phyloP scores from a whole-genome alignment of 2,329 filamentous ascomycete species.

The Chaetothyriales sp. region DNA sequence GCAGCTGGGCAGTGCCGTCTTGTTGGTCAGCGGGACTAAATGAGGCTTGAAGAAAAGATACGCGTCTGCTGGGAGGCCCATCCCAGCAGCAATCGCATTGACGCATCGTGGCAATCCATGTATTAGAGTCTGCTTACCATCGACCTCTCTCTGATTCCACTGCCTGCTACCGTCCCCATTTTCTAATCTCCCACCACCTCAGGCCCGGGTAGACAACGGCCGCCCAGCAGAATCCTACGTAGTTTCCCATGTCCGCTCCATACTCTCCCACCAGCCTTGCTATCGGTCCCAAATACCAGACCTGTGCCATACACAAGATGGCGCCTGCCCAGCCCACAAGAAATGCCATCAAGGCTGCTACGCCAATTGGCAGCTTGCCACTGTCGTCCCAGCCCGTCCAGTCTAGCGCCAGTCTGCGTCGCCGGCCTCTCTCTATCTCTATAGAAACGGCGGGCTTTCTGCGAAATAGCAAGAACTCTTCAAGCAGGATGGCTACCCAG shows the following conservation, averaged over 20 bases:
- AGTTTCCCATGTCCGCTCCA: conserved; percentile 48
- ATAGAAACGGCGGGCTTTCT: conserved; percentile 21
- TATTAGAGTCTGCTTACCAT: background rate
- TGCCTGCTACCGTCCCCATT: conserved; percentile 8
- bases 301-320: conserved; percentile 55
- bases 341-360: conserved; percentile 49
- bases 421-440: background rate
- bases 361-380: conserved; percentile 46
- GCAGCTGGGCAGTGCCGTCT: conserved; percentile 73
- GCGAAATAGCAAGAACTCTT: conserved; percentile 51
- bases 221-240: conserved; percentile 48
- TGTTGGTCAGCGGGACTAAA: conserved; percentile 55
- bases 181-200: conserved; percentile 38
- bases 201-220: conserved; percentile 43
- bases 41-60: background rate
- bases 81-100: no score
- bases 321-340: conserved; percentile 52
- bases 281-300: conserved; percentile 54
- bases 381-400: conserved; percentile 50
- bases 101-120: no score
- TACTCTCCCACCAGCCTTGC: conserved; percentile 43
- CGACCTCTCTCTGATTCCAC: conserved; percentile 20
- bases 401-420: conserved; percentile 30
- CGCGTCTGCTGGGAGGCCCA: background rate
- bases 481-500: conserved; percentile 47